A percentile compares a stretch with the other conserved stretches of the same genome.
These are phyloP conservation scores for Ampelocalamus luodianensis DNA, from an alignment of 176 grass and related monocot genomes.

Conservation along the genomic window DNA sequence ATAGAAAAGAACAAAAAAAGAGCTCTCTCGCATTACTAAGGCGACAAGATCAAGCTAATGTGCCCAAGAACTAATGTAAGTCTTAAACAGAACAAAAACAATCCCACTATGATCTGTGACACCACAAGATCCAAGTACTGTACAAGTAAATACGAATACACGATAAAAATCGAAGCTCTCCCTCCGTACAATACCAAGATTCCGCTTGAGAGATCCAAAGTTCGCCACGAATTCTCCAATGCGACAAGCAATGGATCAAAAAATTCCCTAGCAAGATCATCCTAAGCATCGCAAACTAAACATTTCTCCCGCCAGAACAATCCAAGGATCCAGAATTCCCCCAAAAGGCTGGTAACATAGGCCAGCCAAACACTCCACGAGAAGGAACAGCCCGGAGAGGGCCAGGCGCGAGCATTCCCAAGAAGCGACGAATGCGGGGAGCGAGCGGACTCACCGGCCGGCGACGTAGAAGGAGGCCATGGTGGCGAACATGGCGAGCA, in stretches of 20 bases:
- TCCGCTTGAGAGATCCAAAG: not conserved
- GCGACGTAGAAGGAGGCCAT: constrained; percentile 96
- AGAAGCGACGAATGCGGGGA: constrained; percentile 16
- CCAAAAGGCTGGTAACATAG: not conserved
- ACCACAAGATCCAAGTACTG: constrained; percentile 2
- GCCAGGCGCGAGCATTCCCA: constrained; percentile 25
- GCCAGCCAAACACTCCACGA: not conserved
- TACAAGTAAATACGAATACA: not conserved
- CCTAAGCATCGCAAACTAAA: not conserved
- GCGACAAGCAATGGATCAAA: not conserved
- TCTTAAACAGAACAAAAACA: not conserved
- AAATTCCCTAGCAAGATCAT: not conserved
- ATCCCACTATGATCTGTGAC: not conserved
- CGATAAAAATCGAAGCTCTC: not conserved
- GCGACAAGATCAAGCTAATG: constrained; percentile 4
- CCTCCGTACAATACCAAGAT: not conserved
- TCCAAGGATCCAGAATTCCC: constrained; percentile 29
- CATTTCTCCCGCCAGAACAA: constrained; percentile 8
- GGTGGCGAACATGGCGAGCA: constrained; percentile 94
- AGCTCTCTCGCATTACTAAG: not conserved
- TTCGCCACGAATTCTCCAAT: not conserved
- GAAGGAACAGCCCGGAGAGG: not conserved
- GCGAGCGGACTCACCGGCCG: constrained; percentile 60
- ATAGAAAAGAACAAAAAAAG: constrained; percentile 34
- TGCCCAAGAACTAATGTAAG: not conserved